phyloP scores from a whole-genome alignment of 2,329 filamentous ascomycete genomes.

The Talaromyces sp. region DNA sequence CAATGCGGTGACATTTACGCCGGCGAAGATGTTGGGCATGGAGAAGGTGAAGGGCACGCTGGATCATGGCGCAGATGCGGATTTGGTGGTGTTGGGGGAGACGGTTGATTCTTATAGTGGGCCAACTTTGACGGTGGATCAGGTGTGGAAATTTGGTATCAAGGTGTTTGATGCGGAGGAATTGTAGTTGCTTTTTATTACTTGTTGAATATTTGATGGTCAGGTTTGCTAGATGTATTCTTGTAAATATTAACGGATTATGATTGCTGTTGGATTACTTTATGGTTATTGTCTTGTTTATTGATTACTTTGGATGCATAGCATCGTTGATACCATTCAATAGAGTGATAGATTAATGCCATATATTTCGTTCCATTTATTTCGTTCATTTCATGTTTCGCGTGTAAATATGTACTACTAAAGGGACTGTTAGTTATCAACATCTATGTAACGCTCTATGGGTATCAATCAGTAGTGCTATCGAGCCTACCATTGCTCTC shows the following conservation, averaged over 20 bases:
- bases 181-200: neutral
- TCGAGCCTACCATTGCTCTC: conserved; percentile 6
- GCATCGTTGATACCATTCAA: neutral
- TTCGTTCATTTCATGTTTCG: neutral
- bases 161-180: conserved; percentile 37
- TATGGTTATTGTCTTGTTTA: neutral
- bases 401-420: neutral
- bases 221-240: neutral
- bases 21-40: conserved; percentile 41
- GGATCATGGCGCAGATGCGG: conserved; percentile 43
- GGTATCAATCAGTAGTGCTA: conserved; percentile 10
- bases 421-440: too few relatives aligned
- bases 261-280: neutral
- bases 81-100: conserved; percentile 43
- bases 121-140: conserved; percentile 38
- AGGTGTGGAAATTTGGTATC: conserved; percentile 46
- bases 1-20: conserved; percentile 41
- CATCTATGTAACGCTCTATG: conserved; percentile 3
- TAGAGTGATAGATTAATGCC: neutral
- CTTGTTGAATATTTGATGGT: neutral
- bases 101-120: conserved; percentile 32
- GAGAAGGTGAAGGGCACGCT: conserved; percentile 41
- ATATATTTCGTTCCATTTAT: neutral
- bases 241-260: conserved; percentile 6
- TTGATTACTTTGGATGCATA: neutral